Evolutionary conservation across 2,329 filamentous ascomycete species (phyloP).

Genomic region (Fusarium haematococcum): DNA sequence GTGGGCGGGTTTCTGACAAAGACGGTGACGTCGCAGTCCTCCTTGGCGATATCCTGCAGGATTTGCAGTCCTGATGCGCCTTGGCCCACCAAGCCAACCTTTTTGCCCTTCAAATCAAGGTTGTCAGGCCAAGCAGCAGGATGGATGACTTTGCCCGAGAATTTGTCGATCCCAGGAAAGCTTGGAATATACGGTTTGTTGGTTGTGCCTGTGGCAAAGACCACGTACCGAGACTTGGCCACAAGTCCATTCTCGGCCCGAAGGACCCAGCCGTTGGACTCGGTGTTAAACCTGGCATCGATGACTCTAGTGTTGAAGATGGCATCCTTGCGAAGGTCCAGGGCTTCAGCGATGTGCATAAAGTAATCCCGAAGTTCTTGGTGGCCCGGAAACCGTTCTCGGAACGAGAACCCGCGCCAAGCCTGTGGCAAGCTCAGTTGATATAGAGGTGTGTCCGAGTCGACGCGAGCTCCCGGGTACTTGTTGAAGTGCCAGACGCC

Average conservation of each 20-base stretch:
- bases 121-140: constrained; percentile 10
- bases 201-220: constrained; percentile 18
- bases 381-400: constrained; percentile 17
- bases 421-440: constrained; percentile 1
- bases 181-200: constrained; percentile 13
- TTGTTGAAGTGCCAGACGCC: constrained; percentile 35
- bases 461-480: constrained; percentile 28
- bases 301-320: background rate
- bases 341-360: background rate
- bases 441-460: constrained; percentile 26
- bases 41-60: constrained; percentile 48
- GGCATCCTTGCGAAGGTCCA: background rate
- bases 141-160: constrained; percentile 17
- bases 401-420: background rate
- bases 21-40: constrained; percentile 54
- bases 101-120: constrained; percentile 15
- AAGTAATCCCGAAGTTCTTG: constrained; percentile 5
- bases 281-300: background rate
- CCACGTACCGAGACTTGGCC: constrained; percentile 11
- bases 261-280: background rate
- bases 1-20: constrained; percentile 66
- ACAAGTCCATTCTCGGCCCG: background rate
- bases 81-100: constrained; percentile 18
- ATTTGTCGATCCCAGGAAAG: constrained; percentile 4
- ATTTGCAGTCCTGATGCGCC: constrained; percentile 26